phyloP scores from a whole-genome alignment of 2,329 filamentous ascomycete genomes.

The Trichophyton rubrum region DNA sequence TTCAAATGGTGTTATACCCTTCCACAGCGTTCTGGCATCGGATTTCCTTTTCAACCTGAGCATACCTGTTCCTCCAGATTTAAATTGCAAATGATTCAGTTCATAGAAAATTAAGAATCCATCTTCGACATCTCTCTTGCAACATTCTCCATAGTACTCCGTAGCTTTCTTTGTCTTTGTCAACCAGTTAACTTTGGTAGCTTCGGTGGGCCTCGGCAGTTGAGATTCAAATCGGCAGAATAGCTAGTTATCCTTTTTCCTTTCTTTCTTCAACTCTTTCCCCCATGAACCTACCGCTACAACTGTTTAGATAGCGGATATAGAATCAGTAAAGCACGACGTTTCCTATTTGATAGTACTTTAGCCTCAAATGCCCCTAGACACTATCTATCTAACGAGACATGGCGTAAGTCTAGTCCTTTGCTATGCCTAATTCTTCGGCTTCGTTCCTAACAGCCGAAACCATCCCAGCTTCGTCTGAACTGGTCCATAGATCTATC shows the following conservation, averaged over 20 bases:
- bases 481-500: conserved; percentile 75
- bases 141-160: not conserved
- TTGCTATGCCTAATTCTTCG: not conserved
- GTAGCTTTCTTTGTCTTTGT: too few relatives aligned
- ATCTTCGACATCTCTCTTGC: not conserved
- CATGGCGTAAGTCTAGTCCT: conserved; percentile 48
- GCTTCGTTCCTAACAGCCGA: conserved; percentile 3
- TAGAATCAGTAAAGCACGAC: not conserved
- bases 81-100: not conserved
- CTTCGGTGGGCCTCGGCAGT: not conserved
- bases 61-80: not conserved
- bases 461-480: conserved; percentile 58
- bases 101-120: not conserved
- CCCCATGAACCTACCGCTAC: not conserved
- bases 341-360: not conserved
- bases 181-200: not conserved
- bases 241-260: not conserved
- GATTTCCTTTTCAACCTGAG: not conserved
- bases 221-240: not conserved
- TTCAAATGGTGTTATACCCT: not conserved
- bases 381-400: conserved; percentile 60
- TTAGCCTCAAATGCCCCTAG: conserved; percentile 44
- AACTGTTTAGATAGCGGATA: not conserved
- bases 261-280: not conserved
- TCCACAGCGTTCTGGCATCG: not conserved